phyloP scores from a whole-genome alignment of 305 asterid species.

The Petunia hybrid region DNA sequence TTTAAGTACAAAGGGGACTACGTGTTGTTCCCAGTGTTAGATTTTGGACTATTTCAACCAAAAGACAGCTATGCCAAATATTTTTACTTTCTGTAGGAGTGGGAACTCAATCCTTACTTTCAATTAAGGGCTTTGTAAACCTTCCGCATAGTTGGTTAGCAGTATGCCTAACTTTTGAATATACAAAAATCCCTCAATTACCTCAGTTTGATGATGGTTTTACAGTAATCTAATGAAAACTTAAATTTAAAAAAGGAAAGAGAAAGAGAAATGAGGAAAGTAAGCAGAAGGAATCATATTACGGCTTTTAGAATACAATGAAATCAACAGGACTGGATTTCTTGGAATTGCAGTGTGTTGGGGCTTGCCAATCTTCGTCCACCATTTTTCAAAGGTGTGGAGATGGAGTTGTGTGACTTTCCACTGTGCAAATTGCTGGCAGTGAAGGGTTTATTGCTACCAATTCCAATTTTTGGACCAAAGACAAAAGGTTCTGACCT shows the following conservation, averaged over 20 bases:
- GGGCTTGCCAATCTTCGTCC: not conserved
- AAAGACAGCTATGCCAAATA: slow-evolving; percentile 6
- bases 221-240: slow-evolving; percentile 5
- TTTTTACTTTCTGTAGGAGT: slow-evolving; percentile 1
- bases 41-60: slow-evolving; percentile 6
- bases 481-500: not conserved
- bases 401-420: not conserved
- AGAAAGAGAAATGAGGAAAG: slow-evolving; percentile 6
- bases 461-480: too few species aligned
- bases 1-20: slow-evolving; percentile 10
- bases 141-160: slow-evolving; percentile 17
- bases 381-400: not conserved
- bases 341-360: not conserved
- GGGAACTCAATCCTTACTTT: slow-evolving; percentile 19
- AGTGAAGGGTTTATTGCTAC: slow-evolving; percentile 9
- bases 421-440: slow-evolving; percentile 24
- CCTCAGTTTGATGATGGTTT: slow-evolving; percentile 15
- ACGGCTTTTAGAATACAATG: slow-evolving; percentile 12
- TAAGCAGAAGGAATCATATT: not conserved
- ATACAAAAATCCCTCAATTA: not conserved
- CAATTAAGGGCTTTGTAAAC: not conserved
- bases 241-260: slow-evolving; percentile 9
- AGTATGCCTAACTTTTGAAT: slow-evolving; percentile 9
- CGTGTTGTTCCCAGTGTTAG: not conserved
- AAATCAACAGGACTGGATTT: not conserved